Conservation (phyloP, 768 basidiomycete species). For the Kwoniella pini region DNA sequence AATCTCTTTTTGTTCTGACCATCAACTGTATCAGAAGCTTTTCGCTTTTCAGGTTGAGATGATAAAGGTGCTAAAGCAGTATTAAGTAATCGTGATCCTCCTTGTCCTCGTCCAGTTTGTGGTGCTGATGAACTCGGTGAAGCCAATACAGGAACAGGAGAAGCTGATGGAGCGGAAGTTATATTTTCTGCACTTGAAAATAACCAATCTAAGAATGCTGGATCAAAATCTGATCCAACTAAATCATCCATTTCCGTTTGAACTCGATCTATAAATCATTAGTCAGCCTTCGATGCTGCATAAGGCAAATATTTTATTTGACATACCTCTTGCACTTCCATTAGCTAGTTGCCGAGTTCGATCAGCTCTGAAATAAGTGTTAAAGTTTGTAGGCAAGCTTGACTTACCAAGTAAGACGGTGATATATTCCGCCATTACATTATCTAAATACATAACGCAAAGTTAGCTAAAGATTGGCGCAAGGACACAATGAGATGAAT, state of each 20-base stretch:
- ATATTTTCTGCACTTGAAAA: slow-evolving; percentile 35
- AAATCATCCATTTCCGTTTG: slow-evolving; percentile 49
- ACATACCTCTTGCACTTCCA: slow-evolving; percentile 38
- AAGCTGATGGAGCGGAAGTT: slow-evolving; percentile 14
- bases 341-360: slow-evolving; percentile 33
- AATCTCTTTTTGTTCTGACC: slow-evolving; percentile 38
- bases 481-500: too few species aligned
- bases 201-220: slow-evolving; percentile 47
- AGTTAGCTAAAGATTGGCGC: too few species aligned
- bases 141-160: slow-evolving; percentile 7
- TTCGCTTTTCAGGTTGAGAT: slow-evolving; percentile 43
- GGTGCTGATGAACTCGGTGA: neutral
- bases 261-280: slow-evolving; percentile 35
- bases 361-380: too few species aligned
- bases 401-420: slow-evolving; percentile 51
- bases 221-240: slow-evolving; percentile 33
- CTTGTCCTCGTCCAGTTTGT: neutral
- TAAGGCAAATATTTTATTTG: neutral
- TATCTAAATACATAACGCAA: slow-evolving; percentile 27
- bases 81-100: slow-evolving; percentile 32
- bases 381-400: neutral
- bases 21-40: slow-evolving; percentile 29
- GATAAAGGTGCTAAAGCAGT: slow-evolving; percentile 44
- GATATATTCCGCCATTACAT: slow-evolving; percentile 54
- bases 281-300: neutral